Conservation (phyloP, 768 basidiomycete genomes). For the Myochromella boudieri region DNA sequence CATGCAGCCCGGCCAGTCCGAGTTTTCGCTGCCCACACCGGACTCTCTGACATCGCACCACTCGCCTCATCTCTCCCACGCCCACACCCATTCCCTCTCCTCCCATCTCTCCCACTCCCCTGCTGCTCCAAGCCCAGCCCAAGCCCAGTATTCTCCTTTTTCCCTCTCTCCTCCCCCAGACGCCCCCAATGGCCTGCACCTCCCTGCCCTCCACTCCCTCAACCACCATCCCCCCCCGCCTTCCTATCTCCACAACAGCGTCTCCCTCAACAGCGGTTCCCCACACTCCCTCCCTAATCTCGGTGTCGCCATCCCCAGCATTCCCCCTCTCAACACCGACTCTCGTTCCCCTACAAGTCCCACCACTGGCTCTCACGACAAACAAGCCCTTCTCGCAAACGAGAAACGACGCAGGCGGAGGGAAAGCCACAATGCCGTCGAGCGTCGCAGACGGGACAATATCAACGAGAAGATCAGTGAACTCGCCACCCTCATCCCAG, state of each 20-base stretch:
- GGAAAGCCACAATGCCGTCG: constrained; percentile 92
- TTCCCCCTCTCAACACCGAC: neutral
- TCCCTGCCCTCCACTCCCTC: constrained; percentile 20
- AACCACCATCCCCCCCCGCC: constrained; percentile 4
- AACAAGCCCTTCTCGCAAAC: constrained; percentile 62
- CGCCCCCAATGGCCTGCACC: constrained; percentile 15
- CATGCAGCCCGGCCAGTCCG: constrained; percentile 21
- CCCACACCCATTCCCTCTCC: constrained; percentile 27
- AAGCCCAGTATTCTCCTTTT: constrained; percentile 23
- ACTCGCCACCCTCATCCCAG: constrained; percentile 85
- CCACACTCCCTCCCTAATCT: constrained; percentile 16
- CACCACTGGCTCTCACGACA: constrained; percentile 26
- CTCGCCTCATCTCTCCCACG: constrained; percentile 24
- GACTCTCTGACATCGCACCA: constrained; percentile 35
- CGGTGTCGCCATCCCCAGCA: constrained; percentile 13
- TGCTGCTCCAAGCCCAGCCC: neutral
- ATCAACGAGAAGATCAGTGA: constrained; percentile 96
- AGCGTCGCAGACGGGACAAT: constrained; percentile 83
- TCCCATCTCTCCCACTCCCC: constrained; percentile 22
- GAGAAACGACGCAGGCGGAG: constrained; percentile 82
- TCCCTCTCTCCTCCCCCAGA: constrained; percentile 26
- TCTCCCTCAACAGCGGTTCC: neutral
- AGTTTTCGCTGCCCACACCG: constrained; percentile 45
- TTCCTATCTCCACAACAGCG: constrained; percentile 4
- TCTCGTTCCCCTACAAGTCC: neutral